Evolutionary conservation across 2,329 filamentous ascomycete species (phyloP).

Genomic region (Apiospora sp.): DNA sequence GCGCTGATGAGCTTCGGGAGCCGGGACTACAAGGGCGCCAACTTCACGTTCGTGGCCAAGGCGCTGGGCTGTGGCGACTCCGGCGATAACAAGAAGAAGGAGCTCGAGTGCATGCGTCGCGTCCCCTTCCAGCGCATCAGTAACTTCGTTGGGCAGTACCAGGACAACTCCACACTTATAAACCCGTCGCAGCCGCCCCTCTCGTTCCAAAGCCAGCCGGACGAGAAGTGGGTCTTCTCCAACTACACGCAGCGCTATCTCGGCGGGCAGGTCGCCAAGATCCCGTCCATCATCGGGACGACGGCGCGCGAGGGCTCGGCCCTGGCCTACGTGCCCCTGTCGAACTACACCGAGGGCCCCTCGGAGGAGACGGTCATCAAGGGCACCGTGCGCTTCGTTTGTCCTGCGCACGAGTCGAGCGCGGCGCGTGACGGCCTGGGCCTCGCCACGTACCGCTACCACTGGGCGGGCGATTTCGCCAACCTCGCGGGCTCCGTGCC

Average conservation of each 20-base stretch:
- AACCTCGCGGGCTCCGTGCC: constrained; percentile 46
- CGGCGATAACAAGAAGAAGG: constrained; percentile 32
- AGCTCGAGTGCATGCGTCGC: constrained; percentile 47
- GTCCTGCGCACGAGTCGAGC: constrained; percentile 37
- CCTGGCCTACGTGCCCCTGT: constrained; percentile 39
- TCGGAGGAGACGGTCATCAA: constrained; percentile 31
- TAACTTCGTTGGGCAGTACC: constrained; percentile 33
- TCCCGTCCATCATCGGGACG: constrained; percentile 43
- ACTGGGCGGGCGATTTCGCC: constrained; percentile 50
- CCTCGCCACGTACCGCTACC: constrained; percentile 44
- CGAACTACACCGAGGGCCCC: constrained; percentile 42
- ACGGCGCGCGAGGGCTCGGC: constrained; percentile 44
- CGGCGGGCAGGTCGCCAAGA: constrained; percentile 36
- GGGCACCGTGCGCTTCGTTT: constrained; percentile 36
- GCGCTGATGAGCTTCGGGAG: constrained; percentile 25
- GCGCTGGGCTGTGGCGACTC: constrained; percentile 41
- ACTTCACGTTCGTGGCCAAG: constrained; percentile 47
- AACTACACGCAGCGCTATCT: constrained; percentile 40
- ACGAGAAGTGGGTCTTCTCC: constrained; percentile 42
- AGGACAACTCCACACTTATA: constrained; percentile 28
- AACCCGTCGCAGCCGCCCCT: constrained; percentile 33
- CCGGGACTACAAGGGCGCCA: constrained; percentile 34
- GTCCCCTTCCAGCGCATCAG: constrained; percentile 38
- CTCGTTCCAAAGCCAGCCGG: constrained; percentile 38
- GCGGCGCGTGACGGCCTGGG: constrained; percentile 35